These are phyloP conservation scores for Botrytis porri DNA, from an alignment of 2,329 filamentous ascomycete species.

Conservation along the genomic window DNA sequence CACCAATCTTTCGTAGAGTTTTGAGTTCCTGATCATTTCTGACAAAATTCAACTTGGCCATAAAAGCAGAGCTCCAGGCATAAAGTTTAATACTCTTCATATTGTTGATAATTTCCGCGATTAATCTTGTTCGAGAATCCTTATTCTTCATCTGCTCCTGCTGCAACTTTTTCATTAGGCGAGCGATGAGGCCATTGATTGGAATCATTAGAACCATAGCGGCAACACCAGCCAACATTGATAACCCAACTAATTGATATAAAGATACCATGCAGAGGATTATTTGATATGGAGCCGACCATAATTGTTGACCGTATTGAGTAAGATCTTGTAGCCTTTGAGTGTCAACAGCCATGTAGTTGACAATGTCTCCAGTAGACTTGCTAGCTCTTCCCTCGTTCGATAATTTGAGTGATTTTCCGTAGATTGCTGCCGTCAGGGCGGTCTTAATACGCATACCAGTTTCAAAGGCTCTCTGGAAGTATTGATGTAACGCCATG, in stretches of 20 bases:
- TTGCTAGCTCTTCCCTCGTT: conserved; percentile 89
- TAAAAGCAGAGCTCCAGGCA: conserved; percentile 95
- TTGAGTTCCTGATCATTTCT: conserved; percentile 94
- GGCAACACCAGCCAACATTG: conserved; percentile 91
- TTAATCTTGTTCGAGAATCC: conserved; percentile 84
- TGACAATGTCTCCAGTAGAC: conserved; percentile 96
- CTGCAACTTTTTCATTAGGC: conserved; percentile 90
- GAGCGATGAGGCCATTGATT: conserved; percentile 86
- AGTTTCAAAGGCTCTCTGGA: conserved; percentile 89
- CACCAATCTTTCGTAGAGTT: conserved; percentile 93
- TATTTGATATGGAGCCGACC: conserved; percentile 98
- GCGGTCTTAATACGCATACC: conserved; percentile 96
- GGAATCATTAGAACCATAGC: conserved; percentile 99
- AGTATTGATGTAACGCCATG: conserved; percentile 91
- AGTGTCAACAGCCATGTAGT: conserved; percentile 98
- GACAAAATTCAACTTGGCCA: conserved; percentile 94
- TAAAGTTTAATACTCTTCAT: conserved; percentile 99
- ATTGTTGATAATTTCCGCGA: conserved; percentile 97
- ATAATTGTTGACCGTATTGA: conserved; percentile 91
- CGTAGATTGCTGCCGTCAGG: conserved; percentile 86
- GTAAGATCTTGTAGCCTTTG: conserved; percentile 92
- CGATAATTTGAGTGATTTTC: conserved; percentile 83
- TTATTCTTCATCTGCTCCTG: conserved; percentile 99
- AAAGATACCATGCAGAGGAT: conserved; percentile 91
- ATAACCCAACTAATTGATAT: conserved; percentile 90